Evolutionary conservation across 768 basidiomycete genomes (phyloP).

Genomic region (Tulasnella sp.): DNA sequence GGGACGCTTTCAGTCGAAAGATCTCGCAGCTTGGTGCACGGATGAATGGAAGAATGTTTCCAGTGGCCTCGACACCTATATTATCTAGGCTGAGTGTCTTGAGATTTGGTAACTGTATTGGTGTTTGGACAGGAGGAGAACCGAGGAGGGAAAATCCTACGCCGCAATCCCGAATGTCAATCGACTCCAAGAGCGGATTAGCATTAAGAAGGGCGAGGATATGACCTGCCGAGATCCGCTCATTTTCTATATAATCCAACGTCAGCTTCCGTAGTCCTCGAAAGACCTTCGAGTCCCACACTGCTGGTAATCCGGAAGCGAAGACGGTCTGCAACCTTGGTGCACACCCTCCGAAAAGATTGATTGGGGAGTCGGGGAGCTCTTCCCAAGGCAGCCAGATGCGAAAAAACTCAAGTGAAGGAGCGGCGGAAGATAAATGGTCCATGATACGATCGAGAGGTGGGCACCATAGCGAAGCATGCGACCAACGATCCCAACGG

Average conservation of each 20-base stretch:
- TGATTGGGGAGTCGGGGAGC: no score
- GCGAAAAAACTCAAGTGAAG: not conserved
- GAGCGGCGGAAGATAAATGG: not conserved
- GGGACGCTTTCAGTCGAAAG: not conserved
- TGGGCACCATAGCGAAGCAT: not conserved
- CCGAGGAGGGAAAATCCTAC: not conserved
- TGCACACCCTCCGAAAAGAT: no score
- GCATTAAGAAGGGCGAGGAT: constrained; percentile 41
- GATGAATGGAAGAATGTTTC: not conserved
- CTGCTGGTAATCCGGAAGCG: no score
- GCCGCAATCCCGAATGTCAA: not conserved
- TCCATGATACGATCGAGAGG: not conserved
- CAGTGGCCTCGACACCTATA: not conserved
- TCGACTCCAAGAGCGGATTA: not conserved
- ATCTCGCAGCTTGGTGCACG: not conserved
- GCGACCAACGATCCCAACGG: not conserved
- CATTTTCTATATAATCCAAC: no score
- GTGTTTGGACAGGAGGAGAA: not conserved
- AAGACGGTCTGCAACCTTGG: no score
- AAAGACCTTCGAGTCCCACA: no score
- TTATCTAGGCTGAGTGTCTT: not conserved
- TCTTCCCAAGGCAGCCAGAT: no score
- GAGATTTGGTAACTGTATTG: not conserved
- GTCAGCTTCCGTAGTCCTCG: no score
- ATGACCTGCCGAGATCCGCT: no score